A percentile compares a stretch with the other conserved stretches of the same genome.
Evolutionary conservation across 768 basidiomycete species (phyloP).

Genomic region (Pleurotus tuoliensis): DNA sequence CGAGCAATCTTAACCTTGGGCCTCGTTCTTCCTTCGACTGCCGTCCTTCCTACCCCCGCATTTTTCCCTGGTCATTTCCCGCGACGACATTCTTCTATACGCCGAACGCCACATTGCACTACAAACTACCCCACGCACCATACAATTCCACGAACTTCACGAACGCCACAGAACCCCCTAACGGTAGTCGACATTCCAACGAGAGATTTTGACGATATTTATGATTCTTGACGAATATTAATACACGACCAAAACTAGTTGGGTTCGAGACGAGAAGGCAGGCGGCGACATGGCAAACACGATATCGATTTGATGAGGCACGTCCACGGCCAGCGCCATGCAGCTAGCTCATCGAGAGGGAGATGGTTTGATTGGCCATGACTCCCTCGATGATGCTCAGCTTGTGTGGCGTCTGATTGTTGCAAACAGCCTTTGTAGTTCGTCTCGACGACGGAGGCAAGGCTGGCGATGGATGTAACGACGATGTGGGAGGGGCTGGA

Average conservation of each 20-base stretch:
- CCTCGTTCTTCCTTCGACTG: background rate
- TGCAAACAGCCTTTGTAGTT: no score
- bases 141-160: no score
- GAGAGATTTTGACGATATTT: slow-evolving; percentile 13
- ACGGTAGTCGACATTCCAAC: no score
- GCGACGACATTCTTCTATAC: background rate
- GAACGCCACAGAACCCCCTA: slow-evolving; percentile 15
- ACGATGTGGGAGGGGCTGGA: background rate
- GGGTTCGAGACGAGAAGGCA: background rate
- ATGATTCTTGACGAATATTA: slow-evolving; percentile 12
- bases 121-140: no score
- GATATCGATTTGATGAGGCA: slow-evolving; percentile 6
- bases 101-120: no score
- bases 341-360: no score
- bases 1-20: background rate
- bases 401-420: no score
- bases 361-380: no score
- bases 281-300: background rate
- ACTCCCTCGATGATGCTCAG: no score
- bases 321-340: background rate
- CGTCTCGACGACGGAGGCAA: background rate
- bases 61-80: background rate
- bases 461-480: background rate
- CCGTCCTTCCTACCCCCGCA: background rate
- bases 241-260: background rate